phyloP scores from a whole-genome alignment of 2,329 filamentous ascomycete species.

The Lecanicillium sp. region DNA sequence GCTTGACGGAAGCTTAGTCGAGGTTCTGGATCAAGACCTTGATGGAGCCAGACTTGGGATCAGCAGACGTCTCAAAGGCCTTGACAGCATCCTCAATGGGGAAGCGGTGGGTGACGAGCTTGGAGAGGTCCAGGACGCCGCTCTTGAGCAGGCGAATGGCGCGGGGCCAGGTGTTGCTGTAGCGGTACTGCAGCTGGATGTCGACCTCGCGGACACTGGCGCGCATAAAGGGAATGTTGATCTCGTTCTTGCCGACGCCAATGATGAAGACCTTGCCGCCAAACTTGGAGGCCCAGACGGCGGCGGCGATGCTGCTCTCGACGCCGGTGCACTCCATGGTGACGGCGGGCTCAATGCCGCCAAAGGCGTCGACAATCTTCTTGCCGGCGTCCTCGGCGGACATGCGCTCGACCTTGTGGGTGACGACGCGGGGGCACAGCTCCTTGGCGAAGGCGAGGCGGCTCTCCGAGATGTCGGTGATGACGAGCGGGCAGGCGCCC shows the following conservation, averaged over 20 bases:
- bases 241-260: conserved; percentile 90
- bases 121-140: conserved; percentile 72
- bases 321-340: conserved; percentile 92
- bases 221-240: conserved; percentile 92
- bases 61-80: conserved; percentile 81
- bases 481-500: conserved; percentile 82
- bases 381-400: conserved; percentile 65
- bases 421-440: conserved; percentile 70
- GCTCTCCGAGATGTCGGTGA: conserved; percentile 89
- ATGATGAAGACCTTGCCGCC: conserved; percentile 97
- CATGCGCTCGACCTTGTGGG: conserved; percentile 66
- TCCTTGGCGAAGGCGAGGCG: conserved; percentile 78
- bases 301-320: conserved; percentile 76
- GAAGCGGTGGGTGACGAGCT: conserved; percentile 83
- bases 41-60: conserved; percentile 90
- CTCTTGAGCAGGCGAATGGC: conserved; percentile 83
- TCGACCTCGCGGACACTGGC: conserved; percentile 87
- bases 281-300: conserved; percentile 88
- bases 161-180: conserved; percentile 91
- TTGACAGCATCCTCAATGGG: conserved; percentile 77
- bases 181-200: conserved; percentile 93
- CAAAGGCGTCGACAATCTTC: conserved; percentile 60
- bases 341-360: conserved; percentile 72
- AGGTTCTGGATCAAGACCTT: conserved; percentile 89
- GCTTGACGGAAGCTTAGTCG: conserved; percentile 27